Evolutionary conservation across 768 basidiomycete species (phyloP), one percentile per base, ranked within the genome.

Genomic region (Tulasnella sp.): DNA sequence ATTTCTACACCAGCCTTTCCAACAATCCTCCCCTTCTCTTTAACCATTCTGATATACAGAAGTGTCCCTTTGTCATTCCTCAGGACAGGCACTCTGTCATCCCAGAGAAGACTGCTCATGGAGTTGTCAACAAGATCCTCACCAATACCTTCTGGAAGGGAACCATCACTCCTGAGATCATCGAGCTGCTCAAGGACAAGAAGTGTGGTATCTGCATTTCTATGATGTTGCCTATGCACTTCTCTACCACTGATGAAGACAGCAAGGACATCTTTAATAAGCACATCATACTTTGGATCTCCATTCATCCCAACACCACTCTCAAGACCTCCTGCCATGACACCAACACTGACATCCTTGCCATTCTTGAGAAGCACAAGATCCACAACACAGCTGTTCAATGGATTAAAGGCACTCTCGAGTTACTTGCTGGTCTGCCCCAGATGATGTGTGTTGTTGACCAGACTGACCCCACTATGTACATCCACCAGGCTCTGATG

Each of bases 81-180:
- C 59, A 54, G 27, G 65, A 67, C 58, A 34, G 41, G 27, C 60
- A 56, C 36, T 64, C 32, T 49, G 56, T 27, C 56, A 57, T 71
- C 64, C 68, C 69, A 27, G 46, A 57, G 59, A 76, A 75, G 67
- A 72, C 71, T 17, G 52, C 66, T 45, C 65, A 63, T 27, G 72
- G 71, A 29, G 72, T 73, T 65, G 71, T 68, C 60, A 63, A 63
- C 41, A 73, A 72, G 59, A 64, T 67, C 54, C 73, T 76, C 56
- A 72, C 72, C 60, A 25, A 5, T 4, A 68, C 2, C 2, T 2
- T 73, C 62, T 75, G 74, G 75, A 57, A 65, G 57, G 61, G 45
- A 61, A 55, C 54, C 32, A 71, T 74, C 57, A 68, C 65, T 66
- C 72, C 70, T 61, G 51, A 65, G 62, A 72, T 75, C 64, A 6